Conservation (phyloP, 352 stramenopile genomes). For the Phytophthora ohioensis region DNA sequence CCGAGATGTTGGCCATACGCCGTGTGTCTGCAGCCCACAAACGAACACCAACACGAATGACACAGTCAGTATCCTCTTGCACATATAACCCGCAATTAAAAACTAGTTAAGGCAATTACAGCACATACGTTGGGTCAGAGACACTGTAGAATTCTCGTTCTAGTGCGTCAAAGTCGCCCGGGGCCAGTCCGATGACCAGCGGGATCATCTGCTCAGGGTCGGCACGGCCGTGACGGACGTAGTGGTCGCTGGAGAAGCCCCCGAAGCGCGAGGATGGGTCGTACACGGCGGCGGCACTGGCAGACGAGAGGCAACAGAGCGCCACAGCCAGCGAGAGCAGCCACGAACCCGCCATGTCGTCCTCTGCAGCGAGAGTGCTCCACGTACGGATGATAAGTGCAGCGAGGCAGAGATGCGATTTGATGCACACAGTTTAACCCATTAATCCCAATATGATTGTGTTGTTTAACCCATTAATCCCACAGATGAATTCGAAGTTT, state of each 20-base stretch:
- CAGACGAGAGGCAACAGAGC: constrained; percentile 13
- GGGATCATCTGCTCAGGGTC: constrained; percentile 53
- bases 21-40: constrained; percentile 42
- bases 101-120: constrained; percentile 4
- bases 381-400: constrained; percentile 9
- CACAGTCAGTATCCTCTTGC: background rate
- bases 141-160: constrained; percentile 63
- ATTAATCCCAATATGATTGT: background rate
- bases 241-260: constrained; percentile 47
- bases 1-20: constrained; percentile 65
- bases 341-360: constrained; percentile 27
- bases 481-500: no score
- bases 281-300: background rate
- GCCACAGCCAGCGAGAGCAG: constrained; percentile 26
- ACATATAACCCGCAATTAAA: background rate
- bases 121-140: constrained; percentile 64
- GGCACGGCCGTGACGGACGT: constrained; percentile 39
- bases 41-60: constrained; percentile 1
- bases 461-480: no score
- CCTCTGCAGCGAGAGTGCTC: constrained; percentile 5
- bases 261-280: constrained; percentile 27
- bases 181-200: constrained; percentile 62
- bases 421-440: constrained; percentile 11
- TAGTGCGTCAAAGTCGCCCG: constrained; percentile 57
- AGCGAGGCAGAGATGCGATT: constrained; percentile 17